Percentiles rank a stretch among this genome's conserved stretches.
phyloP scores from a whole-genome alignment of 176 grass and related monocot genomes.

The Calamus simplicifolius region DNA sequence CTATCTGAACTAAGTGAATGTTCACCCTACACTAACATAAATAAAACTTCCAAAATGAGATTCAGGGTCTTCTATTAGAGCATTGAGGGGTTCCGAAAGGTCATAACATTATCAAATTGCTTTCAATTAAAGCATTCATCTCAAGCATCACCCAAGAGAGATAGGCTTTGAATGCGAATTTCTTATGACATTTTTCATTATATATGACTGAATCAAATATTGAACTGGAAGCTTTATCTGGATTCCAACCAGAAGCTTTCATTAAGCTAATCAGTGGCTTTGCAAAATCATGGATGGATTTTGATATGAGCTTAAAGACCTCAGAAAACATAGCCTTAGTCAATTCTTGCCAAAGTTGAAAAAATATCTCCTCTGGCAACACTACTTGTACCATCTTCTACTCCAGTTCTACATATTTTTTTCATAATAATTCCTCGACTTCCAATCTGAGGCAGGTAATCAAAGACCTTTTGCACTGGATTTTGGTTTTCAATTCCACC shows the following conservation, averaged over 20 bases:
- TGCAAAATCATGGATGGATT: conserved; percentile 61
- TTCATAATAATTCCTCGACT: conserved; percentile 31
- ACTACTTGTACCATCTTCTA: conserved; percentile 19
- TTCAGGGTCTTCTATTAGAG: conserved; percentile 44
- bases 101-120: conserved; percentile 46
- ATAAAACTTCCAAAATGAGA: conserved; percentile 64
- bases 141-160: conserved; percentile 51
- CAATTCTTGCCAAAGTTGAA: conserved; percentile 10
- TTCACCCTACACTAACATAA: no score
- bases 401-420: conserved; percentile 32
- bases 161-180: conserved; percentile 60
- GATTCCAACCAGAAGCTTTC: conserved; percentile 60
- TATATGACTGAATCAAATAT: conserved; percentile 29
- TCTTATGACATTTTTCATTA: conserved; percentile 48
- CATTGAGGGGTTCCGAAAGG: conserved; percentile 53
- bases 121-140: conserved; percentile 25
- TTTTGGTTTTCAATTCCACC: conserved; percentile 44
- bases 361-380: conserved; percentile 6
- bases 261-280: conserved; percentile 44
- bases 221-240: conserved; percentile 14
- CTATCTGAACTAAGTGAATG: no score
- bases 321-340: conserved; percentile 37
- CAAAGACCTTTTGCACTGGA: conserved; percentile 58
- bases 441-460: conserved; percentile 38
- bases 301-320: conserved; percentile 28